Evolutionary conservation across 495 filamentous ascomycete genomes (phyloP).

Genomic region (Hyaloscypha variabilis): DNA sequence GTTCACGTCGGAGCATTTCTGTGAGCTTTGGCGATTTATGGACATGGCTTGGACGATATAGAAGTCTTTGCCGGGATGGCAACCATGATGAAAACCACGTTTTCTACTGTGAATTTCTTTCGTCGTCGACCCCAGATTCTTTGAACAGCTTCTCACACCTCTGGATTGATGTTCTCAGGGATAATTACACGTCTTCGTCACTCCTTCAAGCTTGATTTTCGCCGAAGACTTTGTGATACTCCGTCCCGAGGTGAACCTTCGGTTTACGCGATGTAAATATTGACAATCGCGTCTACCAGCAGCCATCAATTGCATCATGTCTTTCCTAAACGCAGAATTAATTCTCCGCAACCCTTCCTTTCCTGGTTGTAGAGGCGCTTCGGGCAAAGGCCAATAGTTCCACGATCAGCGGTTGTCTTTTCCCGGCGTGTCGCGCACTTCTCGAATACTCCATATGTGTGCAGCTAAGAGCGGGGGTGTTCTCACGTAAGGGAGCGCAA

Average conservation of each 20-base stretch:
- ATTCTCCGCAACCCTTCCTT: slow-evolving; percentile 1
- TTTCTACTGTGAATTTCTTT: background rate
- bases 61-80: background rate
- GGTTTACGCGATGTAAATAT: slow-evolving; percentile 24
- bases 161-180: background rate
- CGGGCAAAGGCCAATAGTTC: background rate
- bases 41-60: background rate
- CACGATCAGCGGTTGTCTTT: background rate
- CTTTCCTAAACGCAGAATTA: background rate
- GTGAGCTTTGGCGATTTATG: background rate
- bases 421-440: slow-evolving; percentile 7
- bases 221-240: background rate
- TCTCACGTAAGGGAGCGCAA: slow-evolving; percentile 6
- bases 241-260: background rate
- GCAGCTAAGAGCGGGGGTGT: slow-evolving; percentile 18
- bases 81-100: background rate
- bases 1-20: background rate
- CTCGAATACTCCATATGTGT: too few relatives aligned
- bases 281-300: slow-evolving; percentile 17
- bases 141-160: background rate
- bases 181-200: background rate
- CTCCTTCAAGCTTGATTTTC: slow-evolving; percentile 1
- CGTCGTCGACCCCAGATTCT: background rate
- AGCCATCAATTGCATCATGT: slow-evolving; percentile 8
- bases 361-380: background rate